Evolutionary conservation across 192 early-diverging fungal species (phyloP).

Genomic region (Funneliformis geosporum): DNA sequence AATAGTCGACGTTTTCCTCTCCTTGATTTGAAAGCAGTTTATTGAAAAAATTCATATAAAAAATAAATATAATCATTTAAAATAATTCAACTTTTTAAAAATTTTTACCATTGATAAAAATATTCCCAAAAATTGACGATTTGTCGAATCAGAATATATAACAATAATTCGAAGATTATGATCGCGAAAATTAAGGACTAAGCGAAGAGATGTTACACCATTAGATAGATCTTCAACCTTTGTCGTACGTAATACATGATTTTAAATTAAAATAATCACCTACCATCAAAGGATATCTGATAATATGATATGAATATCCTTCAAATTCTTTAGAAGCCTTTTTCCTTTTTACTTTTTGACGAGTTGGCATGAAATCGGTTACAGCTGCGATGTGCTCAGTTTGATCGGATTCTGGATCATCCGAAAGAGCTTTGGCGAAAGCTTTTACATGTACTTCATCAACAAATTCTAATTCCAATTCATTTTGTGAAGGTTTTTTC

Average conservation of each 20-base stretch:
- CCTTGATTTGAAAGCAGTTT: constrained; percentile 36
- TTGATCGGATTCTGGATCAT: constrained; percentile 42
- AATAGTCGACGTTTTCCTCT: constrained; percentile 55
- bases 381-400: constrained; percentile 55
- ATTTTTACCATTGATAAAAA: constrained; percentile 55
- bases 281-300: constrained; percentile 58
- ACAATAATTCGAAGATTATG: constrained; percentile 60
- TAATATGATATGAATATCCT: constrained; percentile 50
- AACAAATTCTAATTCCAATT: constrained; percentile 47
- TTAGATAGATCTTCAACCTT: background rate
- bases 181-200: constrained; percentile 57
- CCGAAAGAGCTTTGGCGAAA: constrained; percentile 50
- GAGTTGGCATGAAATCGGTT: constrained; percentile 52
- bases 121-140: constrained; percentile 68
- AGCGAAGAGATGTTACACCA: background rate
- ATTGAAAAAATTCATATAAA: background rate
- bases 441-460: constrained; percentile 49
- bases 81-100: background rate
- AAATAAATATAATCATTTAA: background rate
- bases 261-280: background rate
- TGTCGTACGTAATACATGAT: background rate
- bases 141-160: constrained; percentile 61
- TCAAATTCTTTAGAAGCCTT: constrained; percentile 34
- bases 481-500: background rate
- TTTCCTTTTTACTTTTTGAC: constrained; percentile 35